Evolutionary conservation across 2,329 filamentous ascomycete genomes (phyloP).

Genomic region (Diaporthe sp.): DNA sequence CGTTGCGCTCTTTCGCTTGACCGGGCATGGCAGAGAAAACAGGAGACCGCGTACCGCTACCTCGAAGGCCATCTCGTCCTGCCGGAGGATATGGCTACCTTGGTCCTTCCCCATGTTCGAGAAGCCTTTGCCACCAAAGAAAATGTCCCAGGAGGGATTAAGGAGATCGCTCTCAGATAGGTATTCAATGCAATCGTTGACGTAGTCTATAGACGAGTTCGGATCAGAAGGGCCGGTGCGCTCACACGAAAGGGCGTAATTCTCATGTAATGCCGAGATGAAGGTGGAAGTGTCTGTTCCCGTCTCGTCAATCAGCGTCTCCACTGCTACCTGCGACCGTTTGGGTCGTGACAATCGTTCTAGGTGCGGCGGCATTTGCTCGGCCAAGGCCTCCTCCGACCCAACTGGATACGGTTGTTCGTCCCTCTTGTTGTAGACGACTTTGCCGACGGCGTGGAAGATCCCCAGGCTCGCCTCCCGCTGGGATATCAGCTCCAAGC

Average conservation of each 20-base stretch:
- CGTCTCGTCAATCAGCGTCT: conserved; percentile 90
- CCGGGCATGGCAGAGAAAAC: conserved; percentile 87
- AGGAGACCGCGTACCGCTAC: conserved; percentile 88
- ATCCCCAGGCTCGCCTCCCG: conserved; percentile 92
- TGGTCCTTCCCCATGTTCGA: conserved; percentile 67
- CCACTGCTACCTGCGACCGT: conserved; percentile 75
- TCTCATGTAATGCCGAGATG: conserved; percentile 91
- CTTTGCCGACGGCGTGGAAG: conserved; percentile 95
- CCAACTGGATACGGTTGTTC: conserved; percentile 59
- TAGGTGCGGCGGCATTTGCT: conserved; percentile 72
- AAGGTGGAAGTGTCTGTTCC: conserved; percentile 95
- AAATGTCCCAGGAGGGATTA: conserved; percentile 78
- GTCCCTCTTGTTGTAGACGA: conserved; percentile 94
- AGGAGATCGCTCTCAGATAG: conserved; percentile 92
- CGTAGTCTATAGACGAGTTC: conserved; percentile 78
- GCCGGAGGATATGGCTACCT: conserved; percentile 81
- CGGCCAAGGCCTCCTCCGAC: conserved; percentile 58
- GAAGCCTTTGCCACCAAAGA: conserved; percentile 73
- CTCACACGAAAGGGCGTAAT: conserved; percentile 89
- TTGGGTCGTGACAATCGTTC: conserved; percentile 71
- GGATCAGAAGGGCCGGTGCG: conserved; percentile 63
- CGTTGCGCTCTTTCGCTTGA: conserved; percentile 73
- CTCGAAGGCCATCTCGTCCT: conserved; percentile 96
- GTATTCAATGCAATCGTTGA: conserved; percentile 88
- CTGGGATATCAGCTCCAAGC: conserved; percentile 84